Percentiles rank a stretch among this genome's conserved stretches.
Evolutionary conservation across 1,139 yeast species (phyloP).

Genomic region (Candida tunisiensis): DNA sequence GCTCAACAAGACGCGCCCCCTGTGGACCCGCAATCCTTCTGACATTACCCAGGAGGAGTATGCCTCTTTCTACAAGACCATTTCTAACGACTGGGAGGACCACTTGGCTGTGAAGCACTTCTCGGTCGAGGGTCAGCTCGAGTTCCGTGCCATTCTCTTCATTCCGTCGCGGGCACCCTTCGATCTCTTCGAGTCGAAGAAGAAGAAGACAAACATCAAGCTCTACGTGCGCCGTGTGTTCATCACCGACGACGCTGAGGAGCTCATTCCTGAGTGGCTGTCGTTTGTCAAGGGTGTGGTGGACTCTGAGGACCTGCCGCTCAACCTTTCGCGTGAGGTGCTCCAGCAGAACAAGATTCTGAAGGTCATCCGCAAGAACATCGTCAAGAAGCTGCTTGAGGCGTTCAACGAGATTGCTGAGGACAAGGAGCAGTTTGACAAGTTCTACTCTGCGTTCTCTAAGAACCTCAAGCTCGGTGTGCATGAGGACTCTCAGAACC

Average conservation of each 20-base stretch:
- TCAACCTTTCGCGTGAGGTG: constrained; percentile 99
- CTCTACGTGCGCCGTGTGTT: constrained; percentile 98
- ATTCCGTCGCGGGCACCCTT: constrained; percentile 99
- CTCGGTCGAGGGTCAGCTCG: constrained; percentile 99
- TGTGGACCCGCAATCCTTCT: constrained; percentile 98
- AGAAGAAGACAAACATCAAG: constrained; percentile 99
- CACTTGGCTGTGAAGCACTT: constrained; percentile 99
- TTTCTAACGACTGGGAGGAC: constrained; percentile 99
- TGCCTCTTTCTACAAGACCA: constrained; percentile 98
- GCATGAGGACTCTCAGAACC: constrained; percentile 98
- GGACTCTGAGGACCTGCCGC: constrained; percentile 98
- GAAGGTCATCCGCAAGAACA: constrained; percentile 98
- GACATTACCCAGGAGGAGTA: constrained; percentile 98
- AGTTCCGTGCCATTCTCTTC: constrained; percentile 94
- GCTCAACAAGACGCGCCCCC: constrained; percentile 96
- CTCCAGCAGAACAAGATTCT: constrained; percentile 99
- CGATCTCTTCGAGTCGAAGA: constrained; percentile 91
- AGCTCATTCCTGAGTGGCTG: constrained; percentile 98
- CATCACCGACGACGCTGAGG: constrained; percentile 99
- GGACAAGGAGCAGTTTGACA: constrained; percentile 96
- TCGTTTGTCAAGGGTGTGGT: constrained; percentile 97
- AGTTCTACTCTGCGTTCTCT: constrained; percentile 95
- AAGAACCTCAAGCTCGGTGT: constrained; percentile 98
- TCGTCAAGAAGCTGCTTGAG: constrained; percentile 96
- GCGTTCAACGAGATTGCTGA: constrained; percentile 98